Conservation (phyloP, 257 asterid species). For the Handroanthus guayacan region DNA sequence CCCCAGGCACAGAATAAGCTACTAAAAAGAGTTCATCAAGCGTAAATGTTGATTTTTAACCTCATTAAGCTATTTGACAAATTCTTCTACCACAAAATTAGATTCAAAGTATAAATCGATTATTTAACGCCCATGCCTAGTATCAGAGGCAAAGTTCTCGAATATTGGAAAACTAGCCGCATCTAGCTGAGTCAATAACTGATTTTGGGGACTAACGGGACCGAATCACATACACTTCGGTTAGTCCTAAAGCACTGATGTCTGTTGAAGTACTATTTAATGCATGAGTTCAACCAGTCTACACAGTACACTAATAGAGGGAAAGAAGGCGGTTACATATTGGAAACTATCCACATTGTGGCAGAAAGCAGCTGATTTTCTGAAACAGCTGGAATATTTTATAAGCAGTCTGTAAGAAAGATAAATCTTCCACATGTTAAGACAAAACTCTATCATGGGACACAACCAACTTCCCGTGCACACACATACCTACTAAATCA, state of each 20-base stretch:
- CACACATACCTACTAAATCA: not conserved
- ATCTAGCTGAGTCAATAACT: slow-evolving; percentile 20
- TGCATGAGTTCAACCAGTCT: not conserved
- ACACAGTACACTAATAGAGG: not conserved
- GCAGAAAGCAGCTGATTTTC: slow-evolving; percentile 1
- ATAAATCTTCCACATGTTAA: slow-evolving; percentile 4
- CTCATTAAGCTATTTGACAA: not conserved
- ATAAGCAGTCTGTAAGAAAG: slow-evolving; percentile 9
- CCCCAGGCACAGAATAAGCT: not conserved
- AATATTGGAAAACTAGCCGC: slow-evolving; percentile 5
- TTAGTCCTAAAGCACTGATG: slow-evolving; percentile 1
- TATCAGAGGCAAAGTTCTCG: not conserved
- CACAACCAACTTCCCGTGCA: not conserved
- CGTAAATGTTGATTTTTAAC: slow-evolving; percentile 3
- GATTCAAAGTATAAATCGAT: not conserved
- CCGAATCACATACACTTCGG: not conserved
- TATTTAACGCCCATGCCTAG: slow-evolving; percentile 1
- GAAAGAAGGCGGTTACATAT: not conserved
- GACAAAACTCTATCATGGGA: not conserved
- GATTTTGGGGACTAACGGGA: slow-evolving; percentile 1
- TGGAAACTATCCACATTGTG: not conserved
- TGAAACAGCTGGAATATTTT: not conserved
- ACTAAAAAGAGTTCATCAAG: not conserved
- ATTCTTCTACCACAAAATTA: slow-evolving; percentile 2
- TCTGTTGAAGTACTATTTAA: not conserved